Evolutionary conservation across 805 yeast species (phyloP).

Genomic region (Teunomyces lycoperdinae): DNA sequence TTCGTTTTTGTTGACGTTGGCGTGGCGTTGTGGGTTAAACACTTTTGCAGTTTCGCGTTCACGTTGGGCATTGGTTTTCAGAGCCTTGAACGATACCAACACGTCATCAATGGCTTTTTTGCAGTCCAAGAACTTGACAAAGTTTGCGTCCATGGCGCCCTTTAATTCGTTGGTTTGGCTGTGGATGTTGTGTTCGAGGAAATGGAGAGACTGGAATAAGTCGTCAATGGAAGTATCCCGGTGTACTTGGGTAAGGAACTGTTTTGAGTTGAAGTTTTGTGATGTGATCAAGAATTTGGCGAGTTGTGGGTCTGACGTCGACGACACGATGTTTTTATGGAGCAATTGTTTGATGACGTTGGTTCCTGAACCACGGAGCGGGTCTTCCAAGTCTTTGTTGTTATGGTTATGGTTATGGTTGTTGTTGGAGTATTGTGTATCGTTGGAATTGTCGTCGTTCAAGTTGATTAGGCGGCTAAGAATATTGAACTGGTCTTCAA

Average conservation of each 20-base stretch:
- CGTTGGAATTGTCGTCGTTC: constrained; percentile 5
- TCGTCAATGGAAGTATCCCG: constrained; percentile 36
- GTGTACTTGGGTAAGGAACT: constrained; percentile 36
- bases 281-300: constrained; percentile 34
- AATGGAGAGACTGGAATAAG: constrained; percentile 25
- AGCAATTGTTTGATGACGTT: constrained; percentile 27
- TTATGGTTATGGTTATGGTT: constrained; percentile 4
- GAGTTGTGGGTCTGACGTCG: constrained; percentile 29
- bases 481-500: constrained; percentile 30
- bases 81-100: constrained; percentile 29
- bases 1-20: constrained; percentile 13
- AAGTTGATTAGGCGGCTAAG: constrained; percentile 24
- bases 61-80: constrained; percentile 33
- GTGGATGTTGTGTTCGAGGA: constrained; percentile 32
- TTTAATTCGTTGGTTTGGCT: constrained; percentile 36
- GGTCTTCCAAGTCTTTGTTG: constrained; percentile 30
- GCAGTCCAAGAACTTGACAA: constrained; percentile 32
- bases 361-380: constrained; percentile 29
- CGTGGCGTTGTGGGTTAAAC: constrained; percentile 32
- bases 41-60: constrained; percentile 34
- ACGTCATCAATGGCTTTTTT: constrained; percentile 40
- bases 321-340: constrained; percentile 19
- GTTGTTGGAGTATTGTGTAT: neutral
- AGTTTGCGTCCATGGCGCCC: constrained; percentile 35
- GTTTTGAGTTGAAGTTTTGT: constrained; percentile 33